Conservation (phyloP, 2,329 filamentous ascomycete genomes). For the Botrytis cinerea region DNA sequence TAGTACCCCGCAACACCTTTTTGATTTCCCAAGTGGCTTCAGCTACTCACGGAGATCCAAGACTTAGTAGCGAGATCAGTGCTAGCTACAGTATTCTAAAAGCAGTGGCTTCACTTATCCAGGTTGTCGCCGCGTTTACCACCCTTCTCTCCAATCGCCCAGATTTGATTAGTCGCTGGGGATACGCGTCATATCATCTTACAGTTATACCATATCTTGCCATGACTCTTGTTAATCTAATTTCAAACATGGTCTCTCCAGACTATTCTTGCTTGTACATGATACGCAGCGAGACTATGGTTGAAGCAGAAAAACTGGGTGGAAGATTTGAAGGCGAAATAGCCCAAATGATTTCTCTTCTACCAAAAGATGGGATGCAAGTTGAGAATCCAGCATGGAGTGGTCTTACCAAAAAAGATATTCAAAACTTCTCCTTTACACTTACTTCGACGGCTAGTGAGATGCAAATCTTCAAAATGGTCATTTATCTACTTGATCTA, state of each 20-base stretch:
- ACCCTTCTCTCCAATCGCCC: slow-evolving; percentile 36
- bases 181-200: slow-evolving; percentile 42
- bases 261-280: slow-evolving; percentile 40
- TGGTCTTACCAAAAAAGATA: neutral
- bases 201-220: slow-evolving; percentile 37
- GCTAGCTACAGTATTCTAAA: slow-evolving; percentile 15
- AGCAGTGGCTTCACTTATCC: slow-evolving; percentile 30
- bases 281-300: slow-evolving; percentile 27
- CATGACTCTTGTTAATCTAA: slow-evolving; percentile 41
- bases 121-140: slow-evolving; percentile 32
- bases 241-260: slow-evolving; percentile 36
- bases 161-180: slow-evolving; percentile 37
- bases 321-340: slow-evolving; percentile 16
- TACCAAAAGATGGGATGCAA: neutral
- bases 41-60: neutral
- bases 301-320: slow-evolving; percentile 23
- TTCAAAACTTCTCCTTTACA: neutral
- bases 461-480: neutral
- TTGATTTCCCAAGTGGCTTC: neutral
- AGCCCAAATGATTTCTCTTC: neutral
- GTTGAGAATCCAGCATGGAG: slow-evolving; percentile 7
- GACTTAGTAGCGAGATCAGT: slow-evolving; percentile 1
- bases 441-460: neutral
- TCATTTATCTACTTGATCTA: neutral
- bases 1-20: slow-evolving; percentile 8